phyloP scores from a whole-genome alignment of 257 asterid genomes.

The Galeopsis tetrahit region DNA sequence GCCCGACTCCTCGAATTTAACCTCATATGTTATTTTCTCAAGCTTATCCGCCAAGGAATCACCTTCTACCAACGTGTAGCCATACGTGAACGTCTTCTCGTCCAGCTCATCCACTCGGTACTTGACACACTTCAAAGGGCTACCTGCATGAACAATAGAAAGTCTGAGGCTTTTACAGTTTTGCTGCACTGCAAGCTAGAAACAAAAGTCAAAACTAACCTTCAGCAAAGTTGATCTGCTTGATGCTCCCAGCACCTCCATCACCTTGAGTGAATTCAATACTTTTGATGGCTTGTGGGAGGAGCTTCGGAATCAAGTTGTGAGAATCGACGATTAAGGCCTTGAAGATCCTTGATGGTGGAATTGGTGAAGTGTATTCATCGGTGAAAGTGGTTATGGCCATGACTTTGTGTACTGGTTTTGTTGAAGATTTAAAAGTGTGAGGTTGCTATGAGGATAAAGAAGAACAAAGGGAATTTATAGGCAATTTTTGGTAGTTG shows the following conservation, averaged over 20 bases:
- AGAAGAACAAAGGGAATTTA: conserved; percentile 18
- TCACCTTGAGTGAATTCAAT: conserved; percentile 45
- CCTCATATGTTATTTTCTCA: conserved; percentile 48
- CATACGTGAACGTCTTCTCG: conserved; percentile 36
- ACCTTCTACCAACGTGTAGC: conserved; percentile 46
- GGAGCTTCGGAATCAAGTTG: conserved; percentile 51
- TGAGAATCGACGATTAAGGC: conserved; percentile 51
- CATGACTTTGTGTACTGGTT: conserved; percentile 27
- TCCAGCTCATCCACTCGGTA: conserved; percentile 41
- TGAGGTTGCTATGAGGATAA: conserved; percentile 10
- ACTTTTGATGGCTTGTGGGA: conserved; percentile 52
- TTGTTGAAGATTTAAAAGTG: neutral
- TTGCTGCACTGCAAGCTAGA: too few relatives aligned
- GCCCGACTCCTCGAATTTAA: conserved; percentile 36
- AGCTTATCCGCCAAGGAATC: conserved; percentile 41
- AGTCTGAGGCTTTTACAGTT: neutral
- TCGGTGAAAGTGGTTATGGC: conserved; percentile 44
- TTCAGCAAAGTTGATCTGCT: conserved; percentile 52
- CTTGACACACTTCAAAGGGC: conserved; percentile 39
- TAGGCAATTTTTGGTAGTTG: neutral
- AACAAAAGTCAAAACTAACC: conserved; percentile 22
- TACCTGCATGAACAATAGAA: conserved; percentile 27
- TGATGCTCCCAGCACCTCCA: conserved; percentile 53
- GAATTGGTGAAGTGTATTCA: conserved; percentile 43
- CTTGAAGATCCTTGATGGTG: conserved; percentile 52